A percentile compares a stretch with the other conserved stretches of the same genome.
These are phyloP conservation scores for Aspergillus haitiensis DNA, from an alignment of 495 filamentous ascomycete genomes.

Conservation along the genomic window DNA sequence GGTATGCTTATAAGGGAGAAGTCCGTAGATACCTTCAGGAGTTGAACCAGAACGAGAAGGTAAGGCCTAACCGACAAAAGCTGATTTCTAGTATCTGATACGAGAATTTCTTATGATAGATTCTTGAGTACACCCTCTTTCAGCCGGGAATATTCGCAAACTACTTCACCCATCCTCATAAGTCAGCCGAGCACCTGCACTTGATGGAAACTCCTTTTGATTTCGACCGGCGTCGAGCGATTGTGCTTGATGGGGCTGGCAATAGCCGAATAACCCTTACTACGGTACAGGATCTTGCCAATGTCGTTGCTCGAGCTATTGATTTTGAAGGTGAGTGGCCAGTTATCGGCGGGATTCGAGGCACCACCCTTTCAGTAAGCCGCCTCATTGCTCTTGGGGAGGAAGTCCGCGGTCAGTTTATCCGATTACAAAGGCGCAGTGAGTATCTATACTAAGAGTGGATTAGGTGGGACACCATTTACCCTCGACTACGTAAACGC, in stretches of 20 bases:
- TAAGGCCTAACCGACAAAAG: conserved; percentile 19
- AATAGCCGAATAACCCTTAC: conserved; percentile 47
- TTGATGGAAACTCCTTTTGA: conserved; percentile 44
- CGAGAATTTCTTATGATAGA: conserved; percentile 17
- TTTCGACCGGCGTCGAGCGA: conserved; percentile 49
- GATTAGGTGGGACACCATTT: conserved; percentile 16
- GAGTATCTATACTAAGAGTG: not conserved
- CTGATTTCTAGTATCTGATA: too few species aligned
- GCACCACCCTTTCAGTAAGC: conserved; percentile 40
- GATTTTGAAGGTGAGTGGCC: conserved; percentile 60
- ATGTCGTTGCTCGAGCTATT: conserved; percentile 49
- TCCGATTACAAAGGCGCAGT: not conserved
- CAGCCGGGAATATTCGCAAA: conserved; percentile 56
- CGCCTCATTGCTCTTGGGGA: conserved; percentile 49
- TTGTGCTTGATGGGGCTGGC: conserved; percentile 49
- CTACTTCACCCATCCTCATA: conserved; percentile 53
- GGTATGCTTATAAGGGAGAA: conserved; percentile 50
- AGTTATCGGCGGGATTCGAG: conserved; percentile 51
- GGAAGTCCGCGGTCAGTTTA: conserved; percentile 49
- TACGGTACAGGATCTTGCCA: conserved; percentile 47
- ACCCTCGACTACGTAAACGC: conserved; percentile 44
- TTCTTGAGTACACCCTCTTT: conserved; percentile 60
- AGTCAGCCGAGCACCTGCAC: conserved; percentile 50
- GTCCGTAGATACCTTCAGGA: conserved; percentile 51
- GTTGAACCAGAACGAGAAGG: conserved; percentile 52